A percentile compares a stretch with the other conserved stretches of the same genome.
These are phyloP conservation scores for Aspergillus pseudoviridinutans DNA, from an alignment of 2,329 filamentous ascomycete species.

Conservation along the genomic window DNA sequence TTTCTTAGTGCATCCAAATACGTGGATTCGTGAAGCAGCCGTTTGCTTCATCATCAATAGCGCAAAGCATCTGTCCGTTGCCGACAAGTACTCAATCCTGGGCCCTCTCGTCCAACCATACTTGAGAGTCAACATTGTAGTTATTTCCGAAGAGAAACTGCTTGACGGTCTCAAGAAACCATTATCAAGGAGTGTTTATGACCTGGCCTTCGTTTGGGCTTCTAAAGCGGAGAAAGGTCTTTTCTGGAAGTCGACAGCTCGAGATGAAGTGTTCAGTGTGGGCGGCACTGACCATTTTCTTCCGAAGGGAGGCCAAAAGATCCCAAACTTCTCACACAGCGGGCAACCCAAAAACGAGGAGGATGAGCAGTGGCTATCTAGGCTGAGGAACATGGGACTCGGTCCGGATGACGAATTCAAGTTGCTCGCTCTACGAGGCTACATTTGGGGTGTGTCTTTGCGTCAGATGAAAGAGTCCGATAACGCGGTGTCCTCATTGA, in stretches of 20 bases:
- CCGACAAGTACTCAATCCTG: slow-evolving; percentile 80
- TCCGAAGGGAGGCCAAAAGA: slow-evolving; percentile 53
- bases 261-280: slow-evolving; percentile 66
- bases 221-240: slow-evolving; percentile 71
- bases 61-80: slow-evolving; percentile 68
- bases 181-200: slow-evolving; percentile 72
- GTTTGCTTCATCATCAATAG: slow-evolving; percentile 77
- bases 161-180: slow-evolving; percentile 82
- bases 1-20: slow-evolving; percentile 89
- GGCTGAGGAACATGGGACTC: slow-evolving; percentile 80
- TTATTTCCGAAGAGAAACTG: slow-evolving; percentile 68
- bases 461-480: slow-evolving; percentile 58
- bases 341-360: slow-evolving; percentile 76
- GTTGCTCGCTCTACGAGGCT: slow-evolving; percentile 78
- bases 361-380: slow-evolving; percentile 88
- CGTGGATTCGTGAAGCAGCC: slow-evolving; percentile 91
- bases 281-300: slow-evolving; percentile 54
- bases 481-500: slow-evolving; percentile 47
- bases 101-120: slow-evolving; percentile 77
- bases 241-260: slow-evolving; percentile 79
- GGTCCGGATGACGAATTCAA: slow-evolving; percentile 82
- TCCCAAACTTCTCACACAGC: slow-evolving; percentile 45
- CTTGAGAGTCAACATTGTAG: slow-evolving; percentile 67
- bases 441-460: slow-evolving; percentile 80
- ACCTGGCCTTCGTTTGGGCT: slow-evolving; percentile 83